Conservation (phyloP, 2,329 filamentous ascomycete genomes). For the Pyrenophora tritici-repentis region DNA sequence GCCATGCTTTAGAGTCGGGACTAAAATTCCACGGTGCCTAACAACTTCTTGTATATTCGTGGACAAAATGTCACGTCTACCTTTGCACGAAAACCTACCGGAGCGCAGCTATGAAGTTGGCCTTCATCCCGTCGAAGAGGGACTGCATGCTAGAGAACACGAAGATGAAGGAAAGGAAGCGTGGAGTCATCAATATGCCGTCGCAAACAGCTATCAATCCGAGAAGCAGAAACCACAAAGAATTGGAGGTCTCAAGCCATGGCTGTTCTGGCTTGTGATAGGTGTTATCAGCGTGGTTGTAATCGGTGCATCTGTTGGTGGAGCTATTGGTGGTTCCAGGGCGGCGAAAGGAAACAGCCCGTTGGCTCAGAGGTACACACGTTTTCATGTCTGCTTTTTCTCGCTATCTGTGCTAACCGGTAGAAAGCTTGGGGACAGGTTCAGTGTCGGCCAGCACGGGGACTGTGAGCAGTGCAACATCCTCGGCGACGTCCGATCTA, state of each 20-base stretch:
- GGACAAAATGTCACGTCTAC: too few species aligned
- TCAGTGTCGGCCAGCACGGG: not conserved
- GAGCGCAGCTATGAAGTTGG: too few species aligned
- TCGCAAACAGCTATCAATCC: too few species aligned
- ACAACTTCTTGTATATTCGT: too few species aligned
- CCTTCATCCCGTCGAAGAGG: too few species aligned
- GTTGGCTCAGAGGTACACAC: not conserved
- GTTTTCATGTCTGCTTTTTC: not conserved
- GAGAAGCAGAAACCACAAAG: slow-evolving; percentile 15
- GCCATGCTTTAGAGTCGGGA: too few species aligned
- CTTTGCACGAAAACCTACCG: too few species aligned
- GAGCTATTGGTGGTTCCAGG: not conserved
- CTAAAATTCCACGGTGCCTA: too few species aligned
- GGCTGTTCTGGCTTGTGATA: not conserved
- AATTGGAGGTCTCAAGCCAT: slow-evolving; percentile 3
- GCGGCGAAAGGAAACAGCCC: not conserved
- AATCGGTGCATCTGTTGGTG: slow-evolving; percentile 2
- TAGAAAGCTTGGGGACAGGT: not conserved
- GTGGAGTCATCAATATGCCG: too few species aligned
- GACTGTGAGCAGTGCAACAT: not conserved
- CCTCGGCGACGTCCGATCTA: not conserved
- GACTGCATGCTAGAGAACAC: too few species aligned
- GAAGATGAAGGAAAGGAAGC: too few species aligned
- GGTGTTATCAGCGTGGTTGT: not conserved
- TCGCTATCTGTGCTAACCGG: not conserved